Conservation (phyloP, 2,329 filamentous ascomycete genomes). For the Penicillium sp. region DNA sequence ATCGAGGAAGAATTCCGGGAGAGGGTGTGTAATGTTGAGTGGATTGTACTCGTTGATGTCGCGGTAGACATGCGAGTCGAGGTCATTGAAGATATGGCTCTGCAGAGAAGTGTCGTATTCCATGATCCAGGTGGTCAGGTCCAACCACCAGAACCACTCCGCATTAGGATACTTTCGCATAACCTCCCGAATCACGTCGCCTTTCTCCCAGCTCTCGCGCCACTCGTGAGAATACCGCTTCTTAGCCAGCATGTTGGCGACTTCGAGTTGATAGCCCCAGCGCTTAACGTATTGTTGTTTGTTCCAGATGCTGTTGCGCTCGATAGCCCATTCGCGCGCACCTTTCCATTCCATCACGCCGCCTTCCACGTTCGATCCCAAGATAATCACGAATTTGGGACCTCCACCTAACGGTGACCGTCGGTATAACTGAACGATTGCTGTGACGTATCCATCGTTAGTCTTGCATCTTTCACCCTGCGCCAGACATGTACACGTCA, state of each 20-base stretch:
- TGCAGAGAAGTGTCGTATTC: conserved; percentile 90
- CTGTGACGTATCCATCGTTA: conserved; percentile 45
- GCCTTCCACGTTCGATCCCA: conserved; percentile 91
- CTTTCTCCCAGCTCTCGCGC: conserved; percentile 99
- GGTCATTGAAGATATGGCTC: conserved; percentile 81
- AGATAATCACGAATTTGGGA: conserved; percentile 87
- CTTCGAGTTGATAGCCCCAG: conserved; percentile 95
- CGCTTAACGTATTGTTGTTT: conserved; percentile 83
- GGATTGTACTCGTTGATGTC: conserved; percentile 98
- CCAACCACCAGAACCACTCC: conserved; percentile 99
- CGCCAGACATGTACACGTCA: not conserved
- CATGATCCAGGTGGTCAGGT: conserved; percentile 98
- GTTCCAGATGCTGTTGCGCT: conserved; percentile 92
- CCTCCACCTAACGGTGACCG: conserved; percentile 78
- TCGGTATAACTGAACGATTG: conserved; percentile 65
- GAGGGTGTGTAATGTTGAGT: conserved; percentile 86
- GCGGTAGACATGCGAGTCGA: conserved; percentile 77
- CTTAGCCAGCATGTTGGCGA: conserved; percentile 98
- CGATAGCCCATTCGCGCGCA: conserved; percentile 95
- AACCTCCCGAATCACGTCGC: conserved; percentile 85
- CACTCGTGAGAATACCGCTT: conserved; percentile 98
- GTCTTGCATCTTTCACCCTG: not conserved
- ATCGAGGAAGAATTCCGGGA: conserved; percentile 75
- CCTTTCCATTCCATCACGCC: conserved; percentile 99
- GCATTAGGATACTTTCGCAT: conserved; percentile 93